Conservation (phyloP, 192 early-diverging fungal species). For the Chytriomyces sp. region DNA sequence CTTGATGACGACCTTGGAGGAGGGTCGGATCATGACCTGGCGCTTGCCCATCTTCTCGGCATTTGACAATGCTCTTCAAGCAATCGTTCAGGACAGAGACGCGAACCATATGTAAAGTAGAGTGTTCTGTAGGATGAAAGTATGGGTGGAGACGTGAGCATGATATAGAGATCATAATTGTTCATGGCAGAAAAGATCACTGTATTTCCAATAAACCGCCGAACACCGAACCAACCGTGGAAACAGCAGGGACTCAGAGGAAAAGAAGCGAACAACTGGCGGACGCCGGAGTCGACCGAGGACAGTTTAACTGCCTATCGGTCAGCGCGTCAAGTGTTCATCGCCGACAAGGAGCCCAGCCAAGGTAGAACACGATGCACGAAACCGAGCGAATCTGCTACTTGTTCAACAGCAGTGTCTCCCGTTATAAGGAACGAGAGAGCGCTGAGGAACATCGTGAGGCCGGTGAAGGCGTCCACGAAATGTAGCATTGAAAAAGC, state of each 20-base stretch:
- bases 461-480: background rate
- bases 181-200: background rate
- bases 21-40: conserved; percentile 95
- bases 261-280: background rate
- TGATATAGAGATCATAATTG: background rate
- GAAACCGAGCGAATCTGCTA: background rate
- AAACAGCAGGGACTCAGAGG: background rate
- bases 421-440: conserved; percentile 31
- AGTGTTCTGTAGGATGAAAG: background rate
- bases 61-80: conserved; percentile 98
- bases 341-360: background rate
- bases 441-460: conserved; percentile 31
- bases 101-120: conserved; percentile 78
- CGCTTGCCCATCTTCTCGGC: conserved; percentile 98
- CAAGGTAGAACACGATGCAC: background rate
- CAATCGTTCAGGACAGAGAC: conserved; percentile 95
- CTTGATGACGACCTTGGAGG: conserved; percentile 98
- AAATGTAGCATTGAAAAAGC: background rate
- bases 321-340: no score
- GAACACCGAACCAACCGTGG: background rate
- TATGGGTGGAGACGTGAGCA: background rate
- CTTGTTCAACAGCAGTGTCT: conserved; percentile 31
- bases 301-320: no score
- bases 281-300: background rate
- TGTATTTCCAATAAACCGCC: background rate